Conservation (phyloP, 208 protist genomes). For the Angomonas deanei region DNA sequence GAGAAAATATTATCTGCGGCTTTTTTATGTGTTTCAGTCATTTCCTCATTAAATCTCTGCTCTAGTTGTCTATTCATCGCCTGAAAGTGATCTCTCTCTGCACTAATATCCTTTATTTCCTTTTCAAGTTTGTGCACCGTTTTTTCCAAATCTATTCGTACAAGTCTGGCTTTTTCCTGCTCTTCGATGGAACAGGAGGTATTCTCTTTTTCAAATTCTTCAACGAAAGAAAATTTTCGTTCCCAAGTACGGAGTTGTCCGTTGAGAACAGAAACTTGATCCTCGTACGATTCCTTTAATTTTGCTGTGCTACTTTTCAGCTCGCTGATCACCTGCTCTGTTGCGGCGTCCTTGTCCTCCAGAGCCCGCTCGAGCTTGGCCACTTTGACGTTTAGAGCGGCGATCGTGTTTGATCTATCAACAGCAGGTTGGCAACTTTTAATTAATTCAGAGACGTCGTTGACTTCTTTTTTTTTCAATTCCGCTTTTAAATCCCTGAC, state of each 20-base stretch:
- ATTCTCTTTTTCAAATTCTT: no score
- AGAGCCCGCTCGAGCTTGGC: constrained; percentile 48
- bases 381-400: constrained; percentile 41
- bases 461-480: constrained; percentile 22
- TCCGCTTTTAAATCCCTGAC: constrained; percentile 42
- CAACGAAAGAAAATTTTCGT: no score
- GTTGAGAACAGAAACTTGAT: constrained; percentile 25
- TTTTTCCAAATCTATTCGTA: no score
- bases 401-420: constrained; percentile 35
- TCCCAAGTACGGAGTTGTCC: no score
- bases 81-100: not conserved
- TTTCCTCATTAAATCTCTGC: constrained; percentile 4
- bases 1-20: not conserved
- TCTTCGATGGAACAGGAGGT: no score
- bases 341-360: constrained; percentile 58
- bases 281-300: constrained; percentile 54
- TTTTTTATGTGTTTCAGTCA: constrained; percentile 9
- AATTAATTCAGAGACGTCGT: constrained; percentile 63
- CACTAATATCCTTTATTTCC: not conserved
- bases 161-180: no score
- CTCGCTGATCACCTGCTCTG: constrained; percentile 36
- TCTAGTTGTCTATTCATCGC: not conserved
- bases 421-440: constrained; percentile 36
- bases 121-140: no score
- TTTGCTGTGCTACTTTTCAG: constrained; percentile 54